These are phyloP conservation scores for Oryza rufipogon DNA, from an alignment of 176 grass and related monocot species.

Conservation along the genomic window DNA sequence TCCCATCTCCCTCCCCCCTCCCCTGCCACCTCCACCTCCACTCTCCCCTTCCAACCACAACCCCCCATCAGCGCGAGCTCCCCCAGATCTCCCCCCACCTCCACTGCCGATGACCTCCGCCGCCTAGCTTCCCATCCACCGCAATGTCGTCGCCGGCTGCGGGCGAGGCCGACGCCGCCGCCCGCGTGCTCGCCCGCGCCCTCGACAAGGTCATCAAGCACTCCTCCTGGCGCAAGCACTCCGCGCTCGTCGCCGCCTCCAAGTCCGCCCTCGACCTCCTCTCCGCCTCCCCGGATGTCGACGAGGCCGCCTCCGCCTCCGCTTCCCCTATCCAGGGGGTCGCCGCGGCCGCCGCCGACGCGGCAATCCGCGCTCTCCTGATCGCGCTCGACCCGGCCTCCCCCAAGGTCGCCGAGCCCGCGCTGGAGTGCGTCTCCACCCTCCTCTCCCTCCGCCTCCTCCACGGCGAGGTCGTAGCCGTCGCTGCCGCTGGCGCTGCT, in stretches of 20 bases:
- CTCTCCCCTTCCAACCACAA: neutral
- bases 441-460: slow-evolving; percentile 75
- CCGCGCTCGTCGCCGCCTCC: slow-evolving; percentile 76
- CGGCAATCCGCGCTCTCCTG: slow-evolving; percentile 57
- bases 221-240: slow-evolving; percentile 86
- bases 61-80: neutral
- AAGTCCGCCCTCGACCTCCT: slow-evolving; percentile 87
- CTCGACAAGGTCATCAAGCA: slow-evolving; percentile 99
- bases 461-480: slow-evolving; percentile 60
- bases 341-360: slow-evolving; percentile 47
- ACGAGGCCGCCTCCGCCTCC: neutral
- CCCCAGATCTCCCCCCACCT: slow-evolving; percentile 22
- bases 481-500: slow-evolving; percentile 32
- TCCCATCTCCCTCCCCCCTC: neutral
- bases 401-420: slow-evolving; percentile 77
- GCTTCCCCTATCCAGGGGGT: slow-evolving; percentile 42
- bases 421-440: slow-evolving; percentile 70
- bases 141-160: slow-evolving; percentile 45
- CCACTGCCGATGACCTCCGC: slow-evolving; percentile 37
- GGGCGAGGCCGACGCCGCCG: slow-evolving; percentile 28
- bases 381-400: slow-evolving; percentile 72
- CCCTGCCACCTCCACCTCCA: too few relatives aligned
- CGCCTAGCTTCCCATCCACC: neutral
- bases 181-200: slow-evolving; percentile 68
- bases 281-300: slow-evolving; percentile 33